A percentile compares a stretch with the other conserved stretches of the same genome.
Evolutionary conservation across 805 yeast species (phyloP).

Genomic region (Barnettozyma sp.): DNA sequence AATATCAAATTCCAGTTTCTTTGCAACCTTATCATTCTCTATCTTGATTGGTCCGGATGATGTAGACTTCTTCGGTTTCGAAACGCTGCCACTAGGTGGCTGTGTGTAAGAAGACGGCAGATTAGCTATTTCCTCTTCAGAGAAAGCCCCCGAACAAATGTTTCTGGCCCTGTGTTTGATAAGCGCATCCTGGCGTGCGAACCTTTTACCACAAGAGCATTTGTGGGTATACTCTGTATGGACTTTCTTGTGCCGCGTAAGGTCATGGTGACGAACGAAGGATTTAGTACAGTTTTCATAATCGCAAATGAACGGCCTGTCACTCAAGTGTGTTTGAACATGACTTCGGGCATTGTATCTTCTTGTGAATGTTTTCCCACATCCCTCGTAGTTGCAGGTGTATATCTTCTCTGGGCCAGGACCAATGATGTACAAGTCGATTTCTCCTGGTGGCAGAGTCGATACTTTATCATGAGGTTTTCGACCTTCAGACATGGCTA

Average conservation of each 20-base stretch:
- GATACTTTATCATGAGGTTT: slow-evolving; percentile 34
- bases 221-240: slow-evolving; percentile 66
- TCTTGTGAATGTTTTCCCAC: slow-evolving; percentile 80
- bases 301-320: slow-evolving; percentile 82
- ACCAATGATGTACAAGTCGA: slow-evolving; percentile 77
- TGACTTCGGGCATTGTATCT: slow-evolving; percentile 91
- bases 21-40: slow-evolving; percentile 10
- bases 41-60: neutral
- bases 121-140: slow-evolving; percentile 3
- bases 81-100: slow-evolving; percentile 10
- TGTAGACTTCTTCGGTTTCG: slow-evolving; percentile 14
- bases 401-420: slow-evolving; percentile 67
- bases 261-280: slow-evolving; percentile 93
- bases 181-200: slow-evolving; percentile 54
- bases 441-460: slow-evolving; percentile 80
- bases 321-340: slow-evolving; percentile 93
- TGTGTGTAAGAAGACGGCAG: neutral
- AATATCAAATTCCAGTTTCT: slow-evolving; percentile 9
- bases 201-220: slow-evolving; percentile 93
- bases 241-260: slow-evolving; percentile 81
- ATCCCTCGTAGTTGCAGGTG: slow-evolving; percentile 66
- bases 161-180: slow-evolving; percentile 40
- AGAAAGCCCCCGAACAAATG: slow-evolving; percentile 70
- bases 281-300: slow-evolving; percentile 61
- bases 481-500: slow-evolving; percentile 14